Base-by-base conservation (phyloP, 2,329 filamentous ascomycete species). In the Pseudogymnoascus sp. region DNA sequence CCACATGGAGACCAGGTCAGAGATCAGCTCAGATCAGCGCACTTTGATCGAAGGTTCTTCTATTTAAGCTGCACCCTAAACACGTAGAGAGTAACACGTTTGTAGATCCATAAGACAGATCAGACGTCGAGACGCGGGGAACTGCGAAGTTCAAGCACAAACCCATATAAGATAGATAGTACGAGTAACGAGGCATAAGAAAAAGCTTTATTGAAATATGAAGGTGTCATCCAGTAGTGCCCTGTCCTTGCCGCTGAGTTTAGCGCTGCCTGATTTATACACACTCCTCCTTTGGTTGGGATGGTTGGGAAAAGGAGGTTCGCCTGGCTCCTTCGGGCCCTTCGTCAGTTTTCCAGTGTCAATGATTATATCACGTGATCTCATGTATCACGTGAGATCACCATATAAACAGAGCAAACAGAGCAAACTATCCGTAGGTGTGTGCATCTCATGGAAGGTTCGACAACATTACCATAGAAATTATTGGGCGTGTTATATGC, bases 1-100 rank as follows among this genome's bases (percentile, higher is more conserved):
- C 51, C 51, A 57, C 51, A 57, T 57, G 51, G 51, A 57, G 28
- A 57, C 51, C 51, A 57, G 28, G 51, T 57, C 51, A 57, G 51
- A 57, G 51, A 57, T 57, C 51, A 57, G 28, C 28, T 31, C 28
- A 34, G 51, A 57, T 57, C 51, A 57, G 51, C 51, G 28, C 51
- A 19, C 6, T 57, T 4, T 21, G 28, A 57, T 36, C n/a, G 51
- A 57, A 14, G 51, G n/a, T 13, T 36, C 10, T 34, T 34, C 28
- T 34, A 36, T 57, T 57, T 57, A 57, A 36, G 16, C n/a, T 57
- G 51, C 11, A 57, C 28, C 51, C 51, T 57, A 57, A 34, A 36
- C 13, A 57, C 51, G n/a, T 21, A 57, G 51, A 34, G 16, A 36
- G 51, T 57, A 57, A 57, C 19, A 16, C 2, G 28, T 34, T 34